Conservation (phyloP, 2,329 filamentous ascomycete species). For the Geosmithia flava region DNA sequence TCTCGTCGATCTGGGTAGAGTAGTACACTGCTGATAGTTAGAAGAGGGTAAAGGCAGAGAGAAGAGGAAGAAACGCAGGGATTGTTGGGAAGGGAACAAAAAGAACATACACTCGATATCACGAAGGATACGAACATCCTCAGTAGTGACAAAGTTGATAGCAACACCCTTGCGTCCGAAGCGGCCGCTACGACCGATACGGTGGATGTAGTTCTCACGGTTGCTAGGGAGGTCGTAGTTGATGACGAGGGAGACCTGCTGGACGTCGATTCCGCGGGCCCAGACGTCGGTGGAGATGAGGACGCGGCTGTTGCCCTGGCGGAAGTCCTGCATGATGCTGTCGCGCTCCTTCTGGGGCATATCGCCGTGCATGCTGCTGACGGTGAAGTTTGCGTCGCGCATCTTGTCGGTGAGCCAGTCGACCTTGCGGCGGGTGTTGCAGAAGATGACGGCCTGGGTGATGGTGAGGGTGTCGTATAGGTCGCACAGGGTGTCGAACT, state of each 20-base stretch:
- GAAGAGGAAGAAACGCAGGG: neutral
- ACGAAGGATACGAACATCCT: constrained; percentile 92
- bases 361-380: constrained; percentile 97
- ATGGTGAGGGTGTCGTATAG: constrained; percentile 98
- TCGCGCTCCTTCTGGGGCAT: constrained; percentile 98
- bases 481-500: constrained; percentile 96
- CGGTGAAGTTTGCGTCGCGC: constrained; percentile 96
- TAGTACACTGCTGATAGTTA: constrained; percentile 59
- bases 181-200: constrained; percentile 87
- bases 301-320: constrained; percentile 90
- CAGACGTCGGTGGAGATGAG: constrained; percentile 96
- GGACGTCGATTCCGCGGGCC: constrained; percentile 97
- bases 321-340: constrained; percentile 98
- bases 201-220: constrained; percentile 99
- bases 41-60: constrained; percentile 12
- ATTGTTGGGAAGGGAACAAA: neutral
- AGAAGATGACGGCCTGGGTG: constrained; percentile 98
- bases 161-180: constrained; percentile 98
- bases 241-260: constrained; percentile 96
- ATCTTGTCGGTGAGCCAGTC: constrained; percentile 99
- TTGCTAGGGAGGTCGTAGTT: constrained; percentile 98
- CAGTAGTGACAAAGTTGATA: constrained; percentile 98
- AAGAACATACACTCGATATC: constrained; percentile 75
- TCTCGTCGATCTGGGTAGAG: constrained; percentile 94
- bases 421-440: constrained; percentile 97